phyloP scores from a whole-genome alignment of 257 asterid species.

The Solanum raphanifolium region DNA sequence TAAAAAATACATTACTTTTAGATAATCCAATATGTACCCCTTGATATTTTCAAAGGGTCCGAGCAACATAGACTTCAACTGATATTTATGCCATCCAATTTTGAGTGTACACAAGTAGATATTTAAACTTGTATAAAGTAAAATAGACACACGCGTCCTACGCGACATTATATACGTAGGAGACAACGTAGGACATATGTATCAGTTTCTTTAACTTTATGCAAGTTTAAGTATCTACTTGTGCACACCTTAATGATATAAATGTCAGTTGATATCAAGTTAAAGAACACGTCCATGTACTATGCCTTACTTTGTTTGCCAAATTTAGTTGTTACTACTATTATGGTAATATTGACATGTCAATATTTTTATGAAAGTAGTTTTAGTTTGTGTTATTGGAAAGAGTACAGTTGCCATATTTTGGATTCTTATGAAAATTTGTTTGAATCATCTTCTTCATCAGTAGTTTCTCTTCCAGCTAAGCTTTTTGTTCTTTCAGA shows the following conservation, averaged over 20 bases:
- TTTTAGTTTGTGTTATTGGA: not conserved
- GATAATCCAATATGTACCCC: too few relatives aligned
- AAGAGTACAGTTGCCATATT: conserved; percentile 1
- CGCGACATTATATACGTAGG: not conserved
- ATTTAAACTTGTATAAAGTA: too few relatives aligned
- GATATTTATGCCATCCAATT: too few relatives aligned
- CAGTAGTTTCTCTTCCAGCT: conserved; percentile 28
- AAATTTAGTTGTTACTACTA: not conserved
- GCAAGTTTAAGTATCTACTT: fast-evolving
- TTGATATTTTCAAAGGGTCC: too few relatives aligned
- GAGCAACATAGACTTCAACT: too few relatives aligned
- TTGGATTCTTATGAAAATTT: conserved; percentile 26
- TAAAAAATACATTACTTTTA: too few relatives aligned
- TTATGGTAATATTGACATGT: not conserved
- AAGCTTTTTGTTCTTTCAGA: conserved; percentile 29
- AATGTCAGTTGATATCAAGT: not conserved
- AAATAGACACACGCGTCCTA: too few relatives aligned
- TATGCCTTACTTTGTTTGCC: not conserved
- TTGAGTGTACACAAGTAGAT: too few relatives aligned
- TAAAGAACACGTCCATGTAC: fast-evolving
- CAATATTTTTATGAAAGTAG: not conserved
- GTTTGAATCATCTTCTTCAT: conserved; percentile 11
- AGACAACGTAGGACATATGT: not conserved
- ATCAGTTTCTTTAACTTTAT: too few relatives aligned
- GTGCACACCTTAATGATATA: fast-evolving